Evolutionary conservation across 2,329 filamentous ascomycete species (phyloP).

Genomic region (Trichophyton benhamiae): DNA sequence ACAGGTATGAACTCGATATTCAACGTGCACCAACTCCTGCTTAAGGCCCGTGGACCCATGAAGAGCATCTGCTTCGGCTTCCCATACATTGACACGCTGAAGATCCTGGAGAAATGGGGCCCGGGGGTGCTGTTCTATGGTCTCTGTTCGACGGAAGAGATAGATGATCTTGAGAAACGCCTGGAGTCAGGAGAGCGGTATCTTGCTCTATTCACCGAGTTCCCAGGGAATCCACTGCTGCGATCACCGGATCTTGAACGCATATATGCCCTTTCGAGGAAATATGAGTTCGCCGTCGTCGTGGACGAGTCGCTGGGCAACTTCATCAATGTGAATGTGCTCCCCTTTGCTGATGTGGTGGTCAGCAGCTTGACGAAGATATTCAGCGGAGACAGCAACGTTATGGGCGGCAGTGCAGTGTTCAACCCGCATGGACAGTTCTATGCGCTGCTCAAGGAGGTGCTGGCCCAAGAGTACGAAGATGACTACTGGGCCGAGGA

Average conservation of each 20-base stretch:
- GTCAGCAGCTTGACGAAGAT: conserved; percentile 94
- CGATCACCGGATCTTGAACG: conserved; percentile 70
- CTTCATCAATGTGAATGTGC: conserved; percentile 87
- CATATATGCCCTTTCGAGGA: conserved; percentile 67
- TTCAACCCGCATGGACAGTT: conserved; percentile 56
- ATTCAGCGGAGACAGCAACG: conserved; percentile 94
- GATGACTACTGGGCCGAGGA: conserved; percentile 94
- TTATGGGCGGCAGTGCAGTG: conserved; percentile 76
- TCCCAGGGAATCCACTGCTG: conserved; percentile 83
- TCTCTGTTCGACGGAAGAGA: conserved; percentile 58
- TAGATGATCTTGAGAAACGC: conserved; percentile 69
- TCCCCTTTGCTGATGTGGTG: conserved; percentile 79
- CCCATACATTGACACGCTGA: conserved; percentile 91
- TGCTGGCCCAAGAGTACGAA: conserved; percentile 57
- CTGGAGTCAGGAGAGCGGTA: conserved; percentile 62
- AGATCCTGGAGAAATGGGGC: conserved; percentile 88
- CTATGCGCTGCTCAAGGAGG: conserved; percentile 56
- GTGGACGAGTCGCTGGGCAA: conserved; percentile 96
- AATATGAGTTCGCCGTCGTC: conserved; percentile 78
- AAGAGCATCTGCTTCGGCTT: conserved; percentile 93
- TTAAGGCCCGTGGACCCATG: conserved; percentile 49
- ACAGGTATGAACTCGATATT: conserved; percentile 94
- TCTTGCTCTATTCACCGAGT: conserved; percentile 83
- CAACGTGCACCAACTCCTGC: conserved; percentile 64
- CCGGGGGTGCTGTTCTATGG: conserved; percentile 84